phyloP scores from a whole-genome alignment of 495 filamentous ascomycete genomes.

The Entonaema liquescens region DNA sequence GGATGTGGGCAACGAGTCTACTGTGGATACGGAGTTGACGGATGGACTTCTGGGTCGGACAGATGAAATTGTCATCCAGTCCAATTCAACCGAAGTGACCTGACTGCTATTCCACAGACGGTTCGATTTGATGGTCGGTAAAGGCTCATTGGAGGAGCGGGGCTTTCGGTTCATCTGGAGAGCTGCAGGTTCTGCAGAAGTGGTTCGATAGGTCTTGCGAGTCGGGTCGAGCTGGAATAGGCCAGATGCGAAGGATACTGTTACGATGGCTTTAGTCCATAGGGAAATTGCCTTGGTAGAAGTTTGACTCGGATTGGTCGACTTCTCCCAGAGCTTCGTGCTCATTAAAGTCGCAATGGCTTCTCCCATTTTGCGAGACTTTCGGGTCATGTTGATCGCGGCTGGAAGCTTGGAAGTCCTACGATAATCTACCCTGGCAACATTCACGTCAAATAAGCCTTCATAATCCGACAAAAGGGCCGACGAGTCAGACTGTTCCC shows the following conservation, averaged over 20 bases:
- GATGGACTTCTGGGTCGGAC: slow-evolving; percentile 27
- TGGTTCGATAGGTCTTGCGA: slow-evolving; percentile 40
- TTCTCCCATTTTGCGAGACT: slow-evolving; percentile 35
- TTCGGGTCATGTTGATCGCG: slow-evolving; percentile 33
- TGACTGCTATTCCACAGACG: slow-evolving; percentile 44
- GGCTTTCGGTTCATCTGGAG: slow-evolving; percentile 38
- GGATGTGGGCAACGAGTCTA: slow-evolving; percentile 22
- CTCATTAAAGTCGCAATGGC: slow-evolving; percentile 42
- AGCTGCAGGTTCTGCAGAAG: slow-evolving; percentile 43
- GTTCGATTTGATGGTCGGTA: slow-evolving; percentile 44
- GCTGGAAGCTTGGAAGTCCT: slow-evolving; percentile 39
- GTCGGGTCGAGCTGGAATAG: slow-evolving; percentile 39
- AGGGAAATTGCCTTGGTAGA: slow-evolving; percentile 4
- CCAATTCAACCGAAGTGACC: slow-evolving; percentile 14
- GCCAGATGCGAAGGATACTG: not conserved
- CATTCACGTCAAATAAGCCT: slow-evolving; percentile 37
- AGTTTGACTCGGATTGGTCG: not conserved
- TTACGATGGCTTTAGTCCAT: slow-evolving; percentile 18
- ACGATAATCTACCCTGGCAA: slow-evolving; percentile 26
- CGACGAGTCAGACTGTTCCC: slow-evolving; percentile 29
- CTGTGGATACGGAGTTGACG: slow-evolving; percentile 21
- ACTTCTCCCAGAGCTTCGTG: slow-evolving; percentile 46
- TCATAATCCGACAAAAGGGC: not conserved
- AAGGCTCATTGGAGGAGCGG: slow-evolving; percentile 37
- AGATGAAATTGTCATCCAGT: slow-evolving; percentile 49